Percentiles rank a stretch among this genome's conserved stretches.
These are phyloP conservation scores for Colletotrichum godetiae DNA, from an alignment of 2,329 filamentous ascomycete species.

Conservation along the genomic window DNA sequence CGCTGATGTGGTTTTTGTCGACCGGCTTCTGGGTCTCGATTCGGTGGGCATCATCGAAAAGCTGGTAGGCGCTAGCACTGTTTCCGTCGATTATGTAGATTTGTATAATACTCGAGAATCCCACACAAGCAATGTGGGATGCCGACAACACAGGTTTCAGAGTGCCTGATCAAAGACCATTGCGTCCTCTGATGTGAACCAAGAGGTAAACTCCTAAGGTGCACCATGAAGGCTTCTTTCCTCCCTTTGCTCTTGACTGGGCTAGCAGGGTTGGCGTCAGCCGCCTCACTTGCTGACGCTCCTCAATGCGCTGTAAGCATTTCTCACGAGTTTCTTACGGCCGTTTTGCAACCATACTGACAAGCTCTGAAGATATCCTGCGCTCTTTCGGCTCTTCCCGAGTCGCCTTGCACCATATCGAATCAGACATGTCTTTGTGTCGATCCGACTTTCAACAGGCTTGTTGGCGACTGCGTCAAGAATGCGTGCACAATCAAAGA, in stretches of 20 bases:
- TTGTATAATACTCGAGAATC: neutral
- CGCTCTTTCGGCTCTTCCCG: no score
- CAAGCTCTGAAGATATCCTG: no score
- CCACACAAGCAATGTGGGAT: neutral
- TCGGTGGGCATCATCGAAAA: neutral
- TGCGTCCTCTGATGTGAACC: neutral
- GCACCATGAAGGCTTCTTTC: neutral
- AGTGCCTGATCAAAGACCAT: neutral
- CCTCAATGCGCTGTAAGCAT: no score
- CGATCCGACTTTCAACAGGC: slow-evolving; percentile 1
- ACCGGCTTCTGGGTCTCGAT: neutral
- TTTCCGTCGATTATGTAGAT: neutral
- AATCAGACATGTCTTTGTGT: slow-evolving; percentile 9
- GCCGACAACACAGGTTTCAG: neutral
- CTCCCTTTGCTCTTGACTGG: neutral
- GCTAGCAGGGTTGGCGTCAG: neutral
- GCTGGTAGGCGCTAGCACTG: neutral
- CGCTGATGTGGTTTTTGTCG: neutral
- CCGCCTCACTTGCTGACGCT: no score
- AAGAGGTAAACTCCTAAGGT: neutral
- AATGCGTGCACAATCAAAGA: neutral
- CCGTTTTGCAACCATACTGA: no score
- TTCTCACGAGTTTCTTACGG: no score
- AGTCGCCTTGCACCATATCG: slow-evolving; percentile 1
- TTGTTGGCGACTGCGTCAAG: slow-evolving; percentile 8